A percentile compares a stretch with the other conserved stretches of the same genome.
These are phyloP conservation scores for Scleroderma bovista DNA, from an alignment of 768 basidiomycete species.

Conservation along the genomic window DNA sequence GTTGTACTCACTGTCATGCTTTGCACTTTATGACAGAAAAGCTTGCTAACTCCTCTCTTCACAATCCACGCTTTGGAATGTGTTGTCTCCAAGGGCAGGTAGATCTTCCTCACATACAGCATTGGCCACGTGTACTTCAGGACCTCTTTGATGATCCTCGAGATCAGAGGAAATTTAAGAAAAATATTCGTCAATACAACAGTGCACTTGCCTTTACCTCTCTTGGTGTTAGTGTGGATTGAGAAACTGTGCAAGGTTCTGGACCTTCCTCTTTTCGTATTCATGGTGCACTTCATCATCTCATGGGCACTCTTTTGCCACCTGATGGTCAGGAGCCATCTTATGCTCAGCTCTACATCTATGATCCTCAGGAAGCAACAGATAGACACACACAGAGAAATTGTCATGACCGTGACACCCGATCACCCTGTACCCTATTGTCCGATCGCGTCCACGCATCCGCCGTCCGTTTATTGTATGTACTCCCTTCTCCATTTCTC, in stretches of 20 bases:
- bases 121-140: constrained; percentile 9
- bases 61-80: constrained; percentile 12
- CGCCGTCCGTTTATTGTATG: too few relatives aligned
- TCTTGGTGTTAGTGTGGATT: constrained; percentile 28
- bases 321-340: constrained; percentile 10
- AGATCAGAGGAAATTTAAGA: constrained; percentile 23
- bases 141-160: constrained; percentile 6
- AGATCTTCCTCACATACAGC: constrained; percentile 8
- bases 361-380: too few relatives aligned
- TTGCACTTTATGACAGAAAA: constrained; percentile 13
- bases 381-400: too few relatives aligned
- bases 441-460: too few relatives aligned
- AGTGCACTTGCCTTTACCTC: constrained; percentile 37
- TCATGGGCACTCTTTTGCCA: constrained; percentile 26
- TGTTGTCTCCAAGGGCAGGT: constrained; percentile 26
- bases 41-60: background rate
- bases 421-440: too few relatives aligned
- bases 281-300: constrained; percentile 31
- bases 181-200: constrained; percentile 36
- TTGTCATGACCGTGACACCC: too few relatives aligned
- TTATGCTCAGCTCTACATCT: too few relatives aligned
- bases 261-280: constrained; percentile 20
- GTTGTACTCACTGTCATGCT: constrained; percentile 15
- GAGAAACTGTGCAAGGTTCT: constrained; percentile 8
- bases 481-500: too few relatives aligned